These are phyloP conservation scores for Boletus huronensis DNA, from an alignment of 768 basidiomycete species.

Conservation along the genomic window DNA sequence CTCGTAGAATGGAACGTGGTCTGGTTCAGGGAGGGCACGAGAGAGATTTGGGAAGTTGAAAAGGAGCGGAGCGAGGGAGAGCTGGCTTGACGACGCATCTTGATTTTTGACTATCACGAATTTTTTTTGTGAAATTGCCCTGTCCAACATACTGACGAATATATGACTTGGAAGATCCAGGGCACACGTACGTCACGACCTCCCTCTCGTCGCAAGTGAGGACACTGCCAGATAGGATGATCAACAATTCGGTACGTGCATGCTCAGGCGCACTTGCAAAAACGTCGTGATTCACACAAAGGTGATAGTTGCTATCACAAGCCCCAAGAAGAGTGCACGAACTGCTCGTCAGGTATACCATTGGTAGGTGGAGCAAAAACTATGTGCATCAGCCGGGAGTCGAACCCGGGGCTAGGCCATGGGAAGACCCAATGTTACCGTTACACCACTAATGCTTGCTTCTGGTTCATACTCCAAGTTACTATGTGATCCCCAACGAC, in stretches of 20 bases:
- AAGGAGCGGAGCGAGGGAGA: slow-evolving; percentile 41
- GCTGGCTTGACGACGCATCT: slow-evolving; percentile 1
- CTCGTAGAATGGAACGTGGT: slow-evolving; percentile 86
- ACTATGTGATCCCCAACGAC: not conserved
- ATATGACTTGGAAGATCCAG: not conserved
- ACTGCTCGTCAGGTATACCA: too few relatives aligned
- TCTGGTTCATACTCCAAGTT: accelerated
- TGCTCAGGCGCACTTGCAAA: not conserved
- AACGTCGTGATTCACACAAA: not conserved
- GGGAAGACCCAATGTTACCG: slow-evolving; percentile 90
- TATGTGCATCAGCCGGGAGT: slow-evolving; percentile 50
- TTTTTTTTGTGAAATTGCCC: not conserved
- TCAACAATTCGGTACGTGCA: not conserved
- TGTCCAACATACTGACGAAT: not conserved
- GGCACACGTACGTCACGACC: too few relatives aligned
- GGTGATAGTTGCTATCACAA: not conserved
- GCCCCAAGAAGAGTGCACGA: not conserved
- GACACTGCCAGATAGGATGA: too few relatives aligned
- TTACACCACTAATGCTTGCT: slow-evolving; percentile 55
- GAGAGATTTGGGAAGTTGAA: slow-evolving; percentile 79
- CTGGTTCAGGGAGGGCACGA: slow-evolving; percentile 77
- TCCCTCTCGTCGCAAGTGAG: too few relatives aligned
- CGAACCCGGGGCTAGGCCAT: slow-evolving; percentile 63
- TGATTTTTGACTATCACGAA: not conserved
- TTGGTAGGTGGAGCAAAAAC: not conserved